These are phyloP conservation scores for thale cress (Arabidopsis thaliana) DNA, from an alignment of 345 rosid genomes.

Conservation along the genomic window DNA sequence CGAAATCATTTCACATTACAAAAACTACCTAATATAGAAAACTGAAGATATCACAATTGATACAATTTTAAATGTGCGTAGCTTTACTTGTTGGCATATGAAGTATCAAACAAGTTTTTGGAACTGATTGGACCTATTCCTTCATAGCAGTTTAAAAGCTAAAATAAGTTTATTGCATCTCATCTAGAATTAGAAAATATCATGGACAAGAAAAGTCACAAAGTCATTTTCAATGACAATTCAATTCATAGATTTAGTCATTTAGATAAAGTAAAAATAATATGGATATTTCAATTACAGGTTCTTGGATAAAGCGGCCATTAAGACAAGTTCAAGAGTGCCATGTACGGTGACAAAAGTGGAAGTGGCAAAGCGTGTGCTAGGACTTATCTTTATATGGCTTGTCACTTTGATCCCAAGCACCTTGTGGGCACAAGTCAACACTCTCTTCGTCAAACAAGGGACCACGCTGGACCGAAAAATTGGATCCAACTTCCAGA, in stretches of 20 bases:
- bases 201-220: constrained; percentile 26
- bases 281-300: constrained; percentile 43
- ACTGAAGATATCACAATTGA: background rate
- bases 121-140: constrained; percentile 22
- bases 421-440: constrained; percentile 90
- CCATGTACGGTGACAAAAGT: constrained; percentile 87
- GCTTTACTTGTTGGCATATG: background rate
- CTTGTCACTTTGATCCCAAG: constrained; percentile 79
- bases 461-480: constrained; percentile 80
- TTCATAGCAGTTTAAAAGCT: background rate
- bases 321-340: constrained; percentile 49
- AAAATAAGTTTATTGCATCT: constrained; percentile 12
- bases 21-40: constrained; percentile 22
- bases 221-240: constrained; percentile 2
- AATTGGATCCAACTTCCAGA: constrained; percentile 62
- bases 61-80: background rate
- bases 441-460: constrained; percentile 89
- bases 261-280: background rate
- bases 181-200: constrained; percentile 17
- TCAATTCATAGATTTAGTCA: background rate
- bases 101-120: constrained; percentile 4
- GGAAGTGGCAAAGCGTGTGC: constrained; percentile 74
- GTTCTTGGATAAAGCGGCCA: constrained; percentile 91
- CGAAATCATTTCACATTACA: background rate
- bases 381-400: constrained; percentile 81